A percentile compares a stretch with the other conserved stretches of the same genome.
Conservation (phyloP, 768 basidiomycete species). For the Tricholoma saponaceum region DNA sequence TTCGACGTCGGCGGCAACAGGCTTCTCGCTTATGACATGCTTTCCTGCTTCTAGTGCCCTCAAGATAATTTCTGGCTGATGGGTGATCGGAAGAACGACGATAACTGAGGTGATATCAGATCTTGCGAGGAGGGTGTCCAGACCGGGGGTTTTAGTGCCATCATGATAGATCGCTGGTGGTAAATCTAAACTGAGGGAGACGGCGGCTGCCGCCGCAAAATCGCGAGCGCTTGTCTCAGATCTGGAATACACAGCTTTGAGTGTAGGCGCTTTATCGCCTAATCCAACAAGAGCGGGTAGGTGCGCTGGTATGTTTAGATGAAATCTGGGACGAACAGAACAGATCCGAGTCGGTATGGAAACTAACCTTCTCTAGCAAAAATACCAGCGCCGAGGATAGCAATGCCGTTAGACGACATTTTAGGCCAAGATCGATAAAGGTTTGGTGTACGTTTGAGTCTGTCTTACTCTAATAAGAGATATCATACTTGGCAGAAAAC, state of each 20-base stretch:
- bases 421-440: slow-evolving; percentile 26
- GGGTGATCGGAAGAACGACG: slow-evolving; percentile 71
- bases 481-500: too few relatives aligned
- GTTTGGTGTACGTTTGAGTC: too few relatives aligned
- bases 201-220: slow-evolving; percentile 44
- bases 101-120: slow-evolving; percentile 70
- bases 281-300: slow-evolving; percentile 68
- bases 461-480: too few relatives aligned
- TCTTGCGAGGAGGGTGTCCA: slow-evolving; percentile 65
- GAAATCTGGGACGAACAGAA: slow-evolving; percentile 10
- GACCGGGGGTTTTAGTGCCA: slow-evolving; percentile 34
- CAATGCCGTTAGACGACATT: slow-evolving; percentile 44
- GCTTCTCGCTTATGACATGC: slow-evolving; percentile 88
- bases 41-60: slow-evolving; percentile 72
- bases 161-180: slow-evolving; percentile 56
- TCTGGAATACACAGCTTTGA: slow-evolving; percentile 78
- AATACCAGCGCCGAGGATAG: slow-evolving; percentile 78
- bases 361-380: slow-evolving; percentile 70
- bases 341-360: slow-evolving; percentile 5
- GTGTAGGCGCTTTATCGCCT: slow-evolving; percentile 37
- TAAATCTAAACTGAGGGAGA: slow-evolving; percentile 32
- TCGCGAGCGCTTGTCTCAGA: slow-evolving; percentile 57
- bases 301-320: slow-evolving; percentile 48
- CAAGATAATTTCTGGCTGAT: slow-evolving; percentile 65
- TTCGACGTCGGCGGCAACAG: slow-evolving; percentile 68